Evolutionary conservation across 768 basidiomycete genomes (phyloP).

Genomic region (Paxillus rubicundulus): DNA sequence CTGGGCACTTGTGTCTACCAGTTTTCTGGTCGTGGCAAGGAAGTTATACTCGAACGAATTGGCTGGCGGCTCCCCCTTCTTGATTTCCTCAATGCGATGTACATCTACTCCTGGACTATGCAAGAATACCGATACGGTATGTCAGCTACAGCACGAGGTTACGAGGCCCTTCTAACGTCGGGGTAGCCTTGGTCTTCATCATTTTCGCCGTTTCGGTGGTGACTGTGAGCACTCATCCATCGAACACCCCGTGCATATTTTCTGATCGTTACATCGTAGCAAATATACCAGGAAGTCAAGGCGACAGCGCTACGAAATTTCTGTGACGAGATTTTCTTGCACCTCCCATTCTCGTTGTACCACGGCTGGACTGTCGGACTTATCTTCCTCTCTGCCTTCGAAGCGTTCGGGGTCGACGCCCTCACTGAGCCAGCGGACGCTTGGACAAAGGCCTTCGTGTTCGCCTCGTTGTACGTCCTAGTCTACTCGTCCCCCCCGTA

Average conservation of each 20-base stretch:
- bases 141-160: slow-evolving; percentile 9
- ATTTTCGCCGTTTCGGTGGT: slow-evolving; percentile 51
- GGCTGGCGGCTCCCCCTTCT: slow-evolving; percentile 66
- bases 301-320: slow-evolving; percentile 46
- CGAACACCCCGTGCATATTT: slow-evolving; percentile 10
- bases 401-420: slow-evolving; percentile 61
- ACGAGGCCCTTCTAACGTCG: slow-evolving; percentile 14
- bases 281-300: slow-evolving; percentile 69
- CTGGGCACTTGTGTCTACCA: slow-evolving; percentile 64
- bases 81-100: slow-evolving; percentile 61
- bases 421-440: slow-evolving; percentile 48
- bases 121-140: slow-evolving; percentile 46
- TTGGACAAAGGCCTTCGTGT: slow-evolving; percentile 63
- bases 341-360: slow-evolving; percentile 70
- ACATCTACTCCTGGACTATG: slow-evolving; percentile 57
- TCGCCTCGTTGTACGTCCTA: slow-evolving; percentile 48
- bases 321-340: slow-evolving; percentile 63
- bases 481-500: background rate
- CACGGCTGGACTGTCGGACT: slow-evolving; percentile 60
- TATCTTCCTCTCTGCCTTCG: slow-evolving; percentile 54
- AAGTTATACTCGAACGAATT: slow-evolving; percentile 59
- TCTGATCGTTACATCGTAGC: slow-evolving; percentile 26
- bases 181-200: slow-evolving; percentile 37
- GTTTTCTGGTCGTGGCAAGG: slow-evolving; percentile 53
- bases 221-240: slow-evolving; percentile 31